These are phyloP conservation scores for Cladophialophora chaetospira DNA, from an alignment of 2,329 filamentous ascomycete genomes.

Conservation along the genomic window DNA sequence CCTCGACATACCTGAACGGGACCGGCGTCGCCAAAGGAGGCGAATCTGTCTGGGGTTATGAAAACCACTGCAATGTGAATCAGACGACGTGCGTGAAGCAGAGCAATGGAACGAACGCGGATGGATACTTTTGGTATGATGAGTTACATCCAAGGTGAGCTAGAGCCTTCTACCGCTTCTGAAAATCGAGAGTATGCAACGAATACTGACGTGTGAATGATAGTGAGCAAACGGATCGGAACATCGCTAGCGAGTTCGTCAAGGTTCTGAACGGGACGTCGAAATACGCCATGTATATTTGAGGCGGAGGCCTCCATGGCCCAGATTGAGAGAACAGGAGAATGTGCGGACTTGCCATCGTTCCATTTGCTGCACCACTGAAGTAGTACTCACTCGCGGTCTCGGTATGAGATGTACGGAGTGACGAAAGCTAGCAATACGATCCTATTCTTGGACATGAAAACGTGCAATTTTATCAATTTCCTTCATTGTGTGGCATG, in stretches of 20 bases:
- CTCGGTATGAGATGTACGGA: background rate
- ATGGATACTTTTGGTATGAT: slow-evolving; percentile 43
- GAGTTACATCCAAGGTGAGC: slow-evolving; percentile 65
- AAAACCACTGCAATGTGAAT: slow-evolving; percentile 55
- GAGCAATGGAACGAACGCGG: slow-evolving; percentile 22
- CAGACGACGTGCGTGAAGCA: slow-evolving; percentile 41
- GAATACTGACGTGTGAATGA: background rate
- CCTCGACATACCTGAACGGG: slow-evolving; percentile 63
- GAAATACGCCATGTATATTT: slow-evolving; percentile 33
- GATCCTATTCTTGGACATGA: background rate
- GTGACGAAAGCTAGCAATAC: background rate
- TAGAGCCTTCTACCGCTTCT: no score
- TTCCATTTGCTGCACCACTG: no score
- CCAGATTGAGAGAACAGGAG: no score
- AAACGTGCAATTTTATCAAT: background rate
- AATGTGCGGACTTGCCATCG: no score
- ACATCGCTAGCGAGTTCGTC: slow-evolving; percentile 60
- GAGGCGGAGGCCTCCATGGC: background rate
- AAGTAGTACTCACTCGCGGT: no score
- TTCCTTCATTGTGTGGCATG: background rate
- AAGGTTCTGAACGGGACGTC: slow-evolving; percentile 54
- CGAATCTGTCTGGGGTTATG: slow-evolving; percentile 62
- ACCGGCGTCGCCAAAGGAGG: slow-evolving; percentile 64
- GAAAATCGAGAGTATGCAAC: background rate
- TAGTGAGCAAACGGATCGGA: slow-evolving; percentile 59